Evolutionary conservation across 768 basidiomycete genomes (phyloP).

Genomic region (Mycena alexandri): DNA sequence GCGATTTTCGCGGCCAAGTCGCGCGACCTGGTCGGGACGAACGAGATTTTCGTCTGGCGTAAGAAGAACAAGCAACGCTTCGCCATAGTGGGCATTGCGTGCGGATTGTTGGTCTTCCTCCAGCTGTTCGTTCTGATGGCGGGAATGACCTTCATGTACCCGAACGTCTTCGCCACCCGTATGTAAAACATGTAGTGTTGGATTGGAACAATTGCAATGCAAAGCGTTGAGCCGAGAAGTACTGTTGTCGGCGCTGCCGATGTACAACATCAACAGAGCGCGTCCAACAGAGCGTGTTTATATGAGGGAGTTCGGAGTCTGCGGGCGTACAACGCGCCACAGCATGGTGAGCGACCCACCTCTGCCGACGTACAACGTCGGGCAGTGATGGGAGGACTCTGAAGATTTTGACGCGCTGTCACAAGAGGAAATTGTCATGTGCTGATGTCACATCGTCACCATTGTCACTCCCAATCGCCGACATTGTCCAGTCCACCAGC

Average conservation of each 20-base stretch:
- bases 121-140: slow-evolving; percentile 20
- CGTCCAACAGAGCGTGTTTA: too few species aligned
- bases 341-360: background rate
- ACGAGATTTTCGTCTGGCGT: slow-evolving; percentile 29
- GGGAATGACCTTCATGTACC: too few species aligned
- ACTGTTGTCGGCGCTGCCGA: background rate
- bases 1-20: slow-evolving; percentile 31
- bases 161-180: background rate
- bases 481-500: too few species aligned
- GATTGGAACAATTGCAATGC: background rate
- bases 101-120: too few species aligned
- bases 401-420: too few species aligned
- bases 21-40: slow-evolving; percentile 17
- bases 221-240: too few species aligned
- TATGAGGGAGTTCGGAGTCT: too few species aligned
- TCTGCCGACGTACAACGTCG: slow-evolving; percentile 30
- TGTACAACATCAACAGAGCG: slow-evolving; percentile 30
- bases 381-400: background rate
- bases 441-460: background rate
- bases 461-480: too few species aligned
- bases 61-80: slow-evolving; percentile 20
- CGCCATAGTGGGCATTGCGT: slow-evolving; percentile 13
- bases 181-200: too few species aligned
- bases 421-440: too few species aligned
- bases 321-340: too few species aligned